Conservation (phyloP, 176 grass and related monocot species). For the Stipa capillata region DNA sequence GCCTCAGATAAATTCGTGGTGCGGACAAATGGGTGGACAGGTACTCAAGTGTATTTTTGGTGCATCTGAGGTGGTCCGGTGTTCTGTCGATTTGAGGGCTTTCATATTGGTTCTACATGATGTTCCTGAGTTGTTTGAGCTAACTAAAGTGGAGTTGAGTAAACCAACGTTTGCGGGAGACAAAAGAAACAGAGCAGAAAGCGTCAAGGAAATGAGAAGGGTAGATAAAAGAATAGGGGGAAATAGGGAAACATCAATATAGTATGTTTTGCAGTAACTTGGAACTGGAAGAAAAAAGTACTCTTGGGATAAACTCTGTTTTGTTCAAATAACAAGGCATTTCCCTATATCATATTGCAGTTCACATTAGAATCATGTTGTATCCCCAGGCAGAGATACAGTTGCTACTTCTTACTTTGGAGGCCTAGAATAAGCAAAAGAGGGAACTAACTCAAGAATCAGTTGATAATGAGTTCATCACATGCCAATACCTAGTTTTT, state of each 20-base stretch:
- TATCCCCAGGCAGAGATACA: background rate
- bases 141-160: background rate
- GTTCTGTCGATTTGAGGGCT: too few relatives aligned
- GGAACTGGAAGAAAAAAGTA: background rate
- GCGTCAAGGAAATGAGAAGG: background rate
- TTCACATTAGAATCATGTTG: background rate
- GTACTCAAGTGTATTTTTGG: too few relatives aligned
- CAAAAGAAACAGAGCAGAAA: background rate
- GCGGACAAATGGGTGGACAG: too few relatives aligned
- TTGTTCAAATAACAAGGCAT: background rate
- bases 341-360: background rate
- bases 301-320: background rate
- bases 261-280: background rate
- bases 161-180: background rate
- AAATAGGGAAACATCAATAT: background rate
- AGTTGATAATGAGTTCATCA: background rate
- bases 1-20: too few relatives aligned
- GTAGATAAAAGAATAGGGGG: background rate
- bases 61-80: too few relatives aligned
- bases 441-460: background rate
- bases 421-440: background rate
- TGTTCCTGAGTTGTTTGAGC: background rate
- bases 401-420: background rate
- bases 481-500: background rate
- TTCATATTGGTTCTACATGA: background rate